Percentiles rank a stretch among this genome's conserved stretches.
phyloP scores from a whole-genome alignment of 2,329 filamentous ascomycete species.

The Penicillium nordicum region DNA sequence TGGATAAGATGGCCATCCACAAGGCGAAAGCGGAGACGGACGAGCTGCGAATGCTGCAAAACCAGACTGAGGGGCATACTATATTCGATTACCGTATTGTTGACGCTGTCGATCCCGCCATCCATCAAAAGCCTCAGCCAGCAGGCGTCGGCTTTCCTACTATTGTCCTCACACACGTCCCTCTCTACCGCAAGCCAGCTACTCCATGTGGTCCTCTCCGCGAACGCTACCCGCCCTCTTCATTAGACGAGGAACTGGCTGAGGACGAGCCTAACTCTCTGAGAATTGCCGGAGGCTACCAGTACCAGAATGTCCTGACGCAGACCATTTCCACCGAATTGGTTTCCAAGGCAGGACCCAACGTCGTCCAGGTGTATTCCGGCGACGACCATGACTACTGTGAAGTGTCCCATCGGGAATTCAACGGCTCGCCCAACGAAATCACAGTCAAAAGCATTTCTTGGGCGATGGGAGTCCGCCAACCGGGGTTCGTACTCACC shows the following conservation, averaged over 20 bases:
- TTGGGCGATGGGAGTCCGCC: constrained; percentile 93
- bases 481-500: constrained; percentile 80
- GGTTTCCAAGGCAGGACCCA: constrained; percentile 68
- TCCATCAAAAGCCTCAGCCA: constrained; percentile 20
- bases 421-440: constrained; percentile 63
- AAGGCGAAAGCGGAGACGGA: constrained; percentile 67
- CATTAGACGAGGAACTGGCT: constrained; percentile 55
- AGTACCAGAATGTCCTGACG: constrained; percentile 92
- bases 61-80: constrained; percentile 52
- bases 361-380: constrained; percentile 82
- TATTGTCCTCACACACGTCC: constrained; percentile 85
- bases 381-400: constrained; percentile 99
- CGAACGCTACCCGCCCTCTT: constrained; percentile 74
- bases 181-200: constrained; percentile 74
- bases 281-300: constrained; percentile 73
- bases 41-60: constrained; percentile 64
- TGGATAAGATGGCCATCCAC: constrained; percentile 61
- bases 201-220: constrained; percentile 85
- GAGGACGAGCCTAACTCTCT: constrained; percentile 74
- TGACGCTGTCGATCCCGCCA: constrained; percentile 50
- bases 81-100: constrained; percentile 59
- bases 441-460: constrained; percentile 94
- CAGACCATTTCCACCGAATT: constrained; percentile 72
- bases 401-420: constrained; percentile 73
- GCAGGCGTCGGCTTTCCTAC: constrained; percentile 68